A percentile compares a stretch with the other conserved stretches of the same genome.
Evolutionary conservation across 495 filamentous ascomycete genomes (phyloP).

Genomic region (Daldinia loculata): DNA sequence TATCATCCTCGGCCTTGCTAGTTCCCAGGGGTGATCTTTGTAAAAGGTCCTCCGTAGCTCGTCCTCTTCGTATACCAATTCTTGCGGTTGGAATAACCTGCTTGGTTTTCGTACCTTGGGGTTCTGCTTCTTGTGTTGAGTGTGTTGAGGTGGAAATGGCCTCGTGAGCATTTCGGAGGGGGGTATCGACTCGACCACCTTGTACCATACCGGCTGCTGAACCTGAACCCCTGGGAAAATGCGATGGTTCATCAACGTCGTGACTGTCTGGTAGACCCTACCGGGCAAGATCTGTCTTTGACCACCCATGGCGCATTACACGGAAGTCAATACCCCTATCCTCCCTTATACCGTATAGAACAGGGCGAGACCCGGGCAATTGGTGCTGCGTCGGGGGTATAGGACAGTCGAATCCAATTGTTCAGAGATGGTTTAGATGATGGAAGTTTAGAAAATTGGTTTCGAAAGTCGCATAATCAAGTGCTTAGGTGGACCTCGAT

Average conservation of each 20-base stretch:
- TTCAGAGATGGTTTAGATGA: not conserved
- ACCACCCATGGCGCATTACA: constrained; percentile 40
- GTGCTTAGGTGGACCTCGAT: not conserved
- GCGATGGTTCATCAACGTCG: constrained; percentile 38
- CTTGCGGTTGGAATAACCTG: constrained; percentile 79
- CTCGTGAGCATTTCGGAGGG: constrained; percentile 79
- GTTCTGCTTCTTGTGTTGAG: constrained; percentile 64
- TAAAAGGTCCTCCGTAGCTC: constrained; percentile 81
- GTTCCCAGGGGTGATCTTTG: constrained; percentile 95
- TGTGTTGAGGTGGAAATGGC: constrained; percentile 70
- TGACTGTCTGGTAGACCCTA: constrained; percentile 43
- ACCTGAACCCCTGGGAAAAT: constrained; percentile 38
- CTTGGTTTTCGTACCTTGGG: constrained; percentile 66
- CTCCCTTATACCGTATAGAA: constrained; percentile 3
- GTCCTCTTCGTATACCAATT: constrained; percentile 87
- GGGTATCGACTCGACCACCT: constrained; percentile 75
- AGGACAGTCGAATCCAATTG: not conserved
- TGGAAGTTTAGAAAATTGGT: constrained; percentile 10
- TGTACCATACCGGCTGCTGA: constrained; percentile 76
- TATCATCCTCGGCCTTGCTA: constrained; percentile 85
- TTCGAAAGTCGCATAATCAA: not conserved
- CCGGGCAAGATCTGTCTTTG: constrained; percentile 41
- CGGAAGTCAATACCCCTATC: constrained; percentile 2
- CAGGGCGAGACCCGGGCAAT: constrained; percentile 6
- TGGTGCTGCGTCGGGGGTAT: constrained; percentile 10